phyloP scores from a whole-genome alignment of 2,329 filamentous ascomycete genomes.

The Cucurbitaria berberidis region DNA sequence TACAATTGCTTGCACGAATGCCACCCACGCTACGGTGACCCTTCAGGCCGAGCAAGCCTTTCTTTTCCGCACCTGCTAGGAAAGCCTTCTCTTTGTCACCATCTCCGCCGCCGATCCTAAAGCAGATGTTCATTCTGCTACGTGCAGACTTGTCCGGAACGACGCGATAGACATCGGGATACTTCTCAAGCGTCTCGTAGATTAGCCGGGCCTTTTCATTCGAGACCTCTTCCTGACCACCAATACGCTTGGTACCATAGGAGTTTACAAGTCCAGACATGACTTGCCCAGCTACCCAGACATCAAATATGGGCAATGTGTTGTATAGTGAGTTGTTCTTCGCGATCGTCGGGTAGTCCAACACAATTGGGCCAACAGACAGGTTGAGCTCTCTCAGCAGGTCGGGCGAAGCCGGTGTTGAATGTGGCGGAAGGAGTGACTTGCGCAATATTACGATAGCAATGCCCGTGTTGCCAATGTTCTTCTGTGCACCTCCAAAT shows the following conservation, averaged over 20 bases:
- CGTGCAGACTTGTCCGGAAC: conserved; percentile 77
- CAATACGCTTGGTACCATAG: conserved; percentile 70
- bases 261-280: conserved; percentile 74
- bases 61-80: conserved; percentile 71
- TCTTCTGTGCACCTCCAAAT: conserved; percentile 94
- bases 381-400: conserved; percentile 76
- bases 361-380: conserved; percentile 77
- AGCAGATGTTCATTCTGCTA: conserved; percentile 95
- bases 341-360: conserved; percentile 82
- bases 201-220: conserved; percentile 77
- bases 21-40: conserved; percentile 88
- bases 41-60: conserved; percentile 79
- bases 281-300: conserved; percentile 89
- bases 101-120: conserved; percentile 71
- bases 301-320: conserved; percentile 92
- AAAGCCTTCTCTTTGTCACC: conserved; percentile 80
- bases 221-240: conserved; percentile 76
- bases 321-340: conserved; percentile 98
- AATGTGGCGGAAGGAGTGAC: conserved; percentile 71
- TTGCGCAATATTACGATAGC: conserved; percentile 88
- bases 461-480: conserved; percentile 83
- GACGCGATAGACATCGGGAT: conserved; percentile 75
- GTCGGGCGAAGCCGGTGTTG: conserved; percentile 64
- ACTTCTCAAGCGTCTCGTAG: conserved; percentile 77
- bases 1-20: conserved; percentile 80